Base-by-base conservation (phyloP, 768 basidiomycete genomes). In the Naganishia vishniacii region DNA sequence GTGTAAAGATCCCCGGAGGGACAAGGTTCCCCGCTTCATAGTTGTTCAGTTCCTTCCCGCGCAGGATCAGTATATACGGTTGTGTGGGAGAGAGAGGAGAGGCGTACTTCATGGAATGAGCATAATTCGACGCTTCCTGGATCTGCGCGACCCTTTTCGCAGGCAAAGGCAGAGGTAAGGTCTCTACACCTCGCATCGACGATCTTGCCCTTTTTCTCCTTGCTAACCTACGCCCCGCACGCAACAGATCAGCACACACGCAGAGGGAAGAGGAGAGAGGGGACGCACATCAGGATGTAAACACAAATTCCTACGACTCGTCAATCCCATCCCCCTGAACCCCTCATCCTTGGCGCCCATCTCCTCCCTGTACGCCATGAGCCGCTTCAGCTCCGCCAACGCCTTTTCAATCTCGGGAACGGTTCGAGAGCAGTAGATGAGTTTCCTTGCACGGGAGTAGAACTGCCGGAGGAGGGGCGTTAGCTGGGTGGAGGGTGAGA, bases 391-490 rank as follows among this genome's bases (percentile, higher is more conserved):
- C 78, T 99, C 95, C 3, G 92, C 85, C 64, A 99, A 81, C 0
- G 94, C 95, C 76, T 99, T 99, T 77, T 99, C 95, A 68, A 99
- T 99, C 79, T 99, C 95, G 3, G 95, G 95, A 9, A 99, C 95
- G 11, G 95, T 99, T 71, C 95, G 92, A 11, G 95, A 98, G 77
- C 95, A 99, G 77, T 99, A 99, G 66, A 99, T 87, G 64, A 99
- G 85, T 77, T 98, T 98, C 66, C 95, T 84, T 66, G 86, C 86
- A 7, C 87, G 88, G 23, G 91, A 89, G 76, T 91, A 89, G 79
- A 91, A 94, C 91, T 95, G 65, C 9, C 13, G 29, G 7, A 47
- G 12, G 16, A 2, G 23, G 47, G 34, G 37, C 32, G 44, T 48
- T 7, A 6, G 20, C 42, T 6, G 26, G 23, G 25, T 3, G 4